phyloP scores from a whole-genome alignment of 768 basidiomycete genomes.

The Podaxis mareebaensis region DNA sequence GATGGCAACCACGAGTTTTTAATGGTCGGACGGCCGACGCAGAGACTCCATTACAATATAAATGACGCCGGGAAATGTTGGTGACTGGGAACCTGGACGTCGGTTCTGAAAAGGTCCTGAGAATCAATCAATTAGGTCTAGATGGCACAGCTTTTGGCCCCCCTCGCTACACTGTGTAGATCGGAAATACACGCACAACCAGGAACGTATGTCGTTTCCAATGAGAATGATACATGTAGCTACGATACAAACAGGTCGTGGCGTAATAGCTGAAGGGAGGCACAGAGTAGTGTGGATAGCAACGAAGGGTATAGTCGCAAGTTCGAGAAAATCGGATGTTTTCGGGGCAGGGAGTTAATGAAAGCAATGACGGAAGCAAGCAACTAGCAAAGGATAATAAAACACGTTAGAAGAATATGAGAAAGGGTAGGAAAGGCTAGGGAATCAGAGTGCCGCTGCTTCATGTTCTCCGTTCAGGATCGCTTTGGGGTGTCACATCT shows the following conservation, averaged over 20 bases:
- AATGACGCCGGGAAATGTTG: no score
- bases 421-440: neutral
- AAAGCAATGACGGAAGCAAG: neutral
- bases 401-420: neutral
- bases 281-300: neutral
- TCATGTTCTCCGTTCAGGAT: conserved; percentile 2
- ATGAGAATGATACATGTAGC: conserved; percentile 9
- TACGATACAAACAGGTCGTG: conserved; percentile 12
- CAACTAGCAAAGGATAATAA: neutral
- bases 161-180: neutral
- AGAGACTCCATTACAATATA: no score
- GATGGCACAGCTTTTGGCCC: neutral
- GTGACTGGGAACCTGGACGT: no score
- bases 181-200: neutral
- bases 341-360: neutral
- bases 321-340: conserved; percentile 1
- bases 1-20: no score
- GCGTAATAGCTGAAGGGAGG: neutral
- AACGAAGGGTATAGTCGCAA: neutral
- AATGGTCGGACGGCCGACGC: no score
- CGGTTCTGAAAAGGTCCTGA: no score
- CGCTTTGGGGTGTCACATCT: neutral
- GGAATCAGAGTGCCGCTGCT: neutral
- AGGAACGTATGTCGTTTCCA: neutral
- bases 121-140: neutral